phyloP scores from a whole-genome alignment of 1,284 basidiomycete species.

The Singerocomus inundabilis region DNA sequence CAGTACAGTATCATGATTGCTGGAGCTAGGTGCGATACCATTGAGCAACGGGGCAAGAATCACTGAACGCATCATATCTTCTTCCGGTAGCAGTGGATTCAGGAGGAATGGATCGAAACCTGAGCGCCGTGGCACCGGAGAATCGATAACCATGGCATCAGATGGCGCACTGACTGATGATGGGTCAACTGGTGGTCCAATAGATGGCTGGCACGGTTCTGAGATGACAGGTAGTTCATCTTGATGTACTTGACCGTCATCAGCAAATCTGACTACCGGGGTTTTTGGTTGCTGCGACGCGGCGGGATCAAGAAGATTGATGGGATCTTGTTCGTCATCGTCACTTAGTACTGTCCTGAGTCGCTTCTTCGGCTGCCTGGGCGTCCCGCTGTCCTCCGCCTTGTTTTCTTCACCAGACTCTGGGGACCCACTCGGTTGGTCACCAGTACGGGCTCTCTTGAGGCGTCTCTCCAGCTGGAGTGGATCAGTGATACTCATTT shows the following conservation, averaged over 20 bases:
- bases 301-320: constrained; percentile 41
- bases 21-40: constrained; percentile 14
- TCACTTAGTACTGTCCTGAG: constrained; percentile 46
- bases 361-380: constrained; percentile 51
- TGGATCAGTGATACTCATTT: constrained; percentile 69
- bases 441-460: constrained; percentile 69
- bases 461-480: constrained; percentile 66
- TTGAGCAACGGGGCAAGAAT: constrained; percentile 29
- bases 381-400: constrained; percentile 18
- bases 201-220: constrained; percentile 1
- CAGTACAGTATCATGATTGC: neutral
- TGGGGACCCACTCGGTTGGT: constrained; percentile 51
- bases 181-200: neutral
- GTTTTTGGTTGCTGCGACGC: constrained; percentile 32
- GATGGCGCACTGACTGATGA: constrained; percentile 2
- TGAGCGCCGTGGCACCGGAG: constrained; percentile 29
- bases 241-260: constrained; percentile 17
- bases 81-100: constrained; percentile 48
- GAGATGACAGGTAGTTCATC: constrained; percentile 21
- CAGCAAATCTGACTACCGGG: constrained; percentile 46
- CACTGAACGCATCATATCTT: constrained; percentile 27
- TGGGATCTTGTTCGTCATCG: constrained; percentile 47
- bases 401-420: constrained; percentile 53
- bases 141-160: constrained; percentile 37
- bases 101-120: constrained; percentile 58